Evolutionary conservation across 164 flowering plant species (phyloP).

Genomic region (Paratinospora sagittata): DNA sequence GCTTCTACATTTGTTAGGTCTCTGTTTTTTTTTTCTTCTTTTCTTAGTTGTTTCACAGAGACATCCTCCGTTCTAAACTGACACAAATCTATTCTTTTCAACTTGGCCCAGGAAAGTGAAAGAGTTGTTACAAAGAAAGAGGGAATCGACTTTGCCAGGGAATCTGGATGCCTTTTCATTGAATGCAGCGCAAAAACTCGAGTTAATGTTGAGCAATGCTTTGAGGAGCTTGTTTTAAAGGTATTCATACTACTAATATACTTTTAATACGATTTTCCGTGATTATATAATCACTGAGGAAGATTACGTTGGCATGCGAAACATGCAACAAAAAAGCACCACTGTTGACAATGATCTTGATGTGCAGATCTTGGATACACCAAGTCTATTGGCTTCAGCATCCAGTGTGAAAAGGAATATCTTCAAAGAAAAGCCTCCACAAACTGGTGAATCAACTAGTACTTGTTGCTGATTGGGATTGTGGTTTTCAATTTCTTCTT

Average conservation of each 20-base stretch:
- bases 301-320: background rate
- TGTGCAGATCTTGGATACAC: conserved; percentile 80
- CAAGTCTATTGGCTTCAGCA: conserved; percentile 73
- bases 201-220: conserved; percentile 69
- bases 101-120: conserved; percentile 55
- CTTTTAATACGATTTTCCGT: no score
- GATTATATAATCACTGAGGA: background rate
- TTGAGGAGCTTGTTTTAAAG: conserved; percentile 82
- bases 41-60: background rate
- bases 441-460: conserved; percentile 47
- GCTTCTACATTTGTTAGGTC: no score
- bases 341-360: conserved; percentile 1
- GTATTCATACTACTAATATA: conserved; percentile 20
- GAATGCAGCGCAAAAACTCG: conserved; percentile 90
- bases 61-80: background rate
- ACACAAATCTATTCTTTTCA: background rate
- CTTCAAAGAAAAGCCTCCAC: conserved; percentile 67
- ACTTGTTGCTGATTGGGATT: conserved; percentile 45
- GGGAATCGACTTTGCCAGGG: conserved; percentile 74
- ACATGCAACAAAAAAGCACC: background rate
- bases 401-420: conserved; percentile 67
- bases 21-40: conserved; percentile 1
- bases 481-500: background rate
- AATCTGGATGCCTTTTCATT: conserved; percentile 68
- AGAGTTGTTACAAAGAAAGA: conserved; percentile 76